phyloP scores from a whole-genome alignment of 805 yeast species.

The Ogataea pini region DNA sequence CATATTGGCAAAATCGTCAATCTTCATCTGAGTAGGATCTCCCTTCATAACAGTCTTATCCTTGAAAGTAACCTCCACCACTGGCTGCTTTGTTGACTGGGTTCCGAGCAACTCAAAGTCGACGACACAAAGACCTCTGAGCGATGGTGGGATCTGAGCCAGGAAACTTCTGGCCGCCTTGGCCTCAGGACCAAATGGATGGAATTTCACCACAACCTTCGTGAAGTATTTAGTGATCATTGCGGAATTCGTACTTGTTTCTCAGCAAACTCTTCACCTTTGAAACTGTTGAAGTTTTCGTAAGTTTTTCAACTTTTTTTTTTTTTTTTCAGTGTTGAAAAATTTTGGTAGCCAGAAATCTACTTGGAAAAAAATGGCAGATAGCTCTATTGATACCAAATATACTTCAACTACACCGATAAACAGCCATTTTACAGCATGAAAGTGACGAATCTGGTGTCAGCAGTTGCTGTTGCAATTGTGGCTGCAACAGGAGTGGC shows the following conservation, averaged over 20 bases:
- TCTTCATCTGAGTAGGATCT: constrained; percentile 58
- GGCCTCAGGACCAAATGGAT: constrained; percentile 74
- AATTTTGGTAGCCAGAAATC: background rate
- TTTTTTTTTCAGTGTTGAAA: constrained; percentile 4
- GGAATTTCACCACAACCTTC: constrained; percentile 71
- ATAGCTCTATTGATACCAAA: background rate
- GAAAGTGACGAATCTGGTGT: background rate
- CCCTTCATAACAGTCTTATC: constrained; percentile 72
- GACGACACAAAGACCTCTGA: constrained; percentile 60
- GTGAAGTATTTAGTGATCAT: constrained; percentile 94
- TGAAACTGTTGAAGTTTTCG: background rate
- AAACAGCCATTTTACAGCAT: background rate
- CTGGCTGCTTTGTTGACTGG: constrained; percentile 50
- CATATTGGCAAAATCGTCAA: constrained; percentile 62
- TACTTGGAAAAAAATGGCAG: constrained; percentile 5
- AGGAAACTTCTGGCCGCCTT: constrained; percentile 79
- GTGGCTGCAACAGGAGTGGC: background rate
- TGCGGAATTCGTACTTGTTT: background rate
- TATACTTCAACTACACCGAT: background rate
- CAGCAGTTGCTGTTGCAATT: background rate
- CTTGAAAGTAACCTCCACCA: constrained; percentile 74
- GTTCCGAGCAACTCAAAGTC: constrained; percentile 61
- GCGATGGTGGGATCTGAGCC: constrained; percentile 75
- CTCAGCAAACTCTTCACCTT: too few species aligned
- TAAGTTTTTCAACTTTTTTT: constrained; percentile 3